Percentiles rank a stretch among this genome's conserved stretches.
Conservation (phyloP, 1,284 basidiomycete genomes). For the Ceratobasidium sp. region DNA sequence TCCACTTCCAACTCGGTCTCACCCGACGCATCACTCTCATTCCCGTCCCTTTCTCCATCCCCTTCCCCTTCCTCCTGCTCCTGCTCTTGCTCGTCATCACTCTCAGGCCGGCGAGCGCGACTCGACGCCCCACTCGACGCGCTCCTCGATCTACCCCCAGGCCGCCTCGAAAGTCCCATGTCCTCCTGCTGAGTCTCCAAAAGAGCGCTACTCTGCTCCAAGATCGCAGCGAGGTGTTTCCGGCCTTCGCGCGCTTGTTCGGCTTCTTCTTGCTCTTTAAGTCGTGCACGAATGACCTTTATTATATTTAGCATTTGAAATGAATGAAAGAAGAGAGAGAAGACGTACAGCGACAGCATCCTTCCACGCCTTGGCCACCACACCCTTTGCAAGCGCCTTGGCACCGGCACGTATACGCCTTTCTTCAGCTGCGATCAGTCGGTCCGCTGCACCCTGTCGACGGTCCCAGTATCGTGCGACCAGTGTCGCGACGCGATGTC, state of each 20-base stretch:
- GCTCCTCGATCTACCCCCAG: conserved; percentile 51
- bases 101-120: conserved; percentile 49
- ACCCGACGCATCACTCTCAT: conserved; percentile 51
- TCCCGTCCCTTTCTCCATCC: conserved; percentile 56
- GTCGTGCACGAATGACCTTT: conserved; percentile 80
- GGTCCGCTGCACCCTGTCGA: conserved; percentile 31
- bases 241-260: conserved; percentile 79
- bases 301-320: conserved; percentile 1
- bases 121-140: conserved; percentile 48
- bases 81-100: conserved; percentile 51
- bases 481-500: conserved; percentile 29
- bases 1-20: conserved; percentile 50
- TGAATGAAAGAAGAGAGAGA: neutral
- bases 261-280: conserved; percentile 67
- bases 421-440: conserved; percentile 31
- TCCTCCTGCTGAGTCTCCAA: conserved; percentile 86
- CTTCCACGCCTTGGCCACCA: conserved; percentile 84
- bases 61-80: conserved; percentile 54
- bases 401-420: conserved; percentile 21
- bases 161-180: conserved; percentile 60
- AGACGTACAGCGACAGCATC: conserved; percentile 85
- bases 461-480: conserved; percentile 40
- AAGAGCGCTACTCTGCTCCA: conserved; percentile 90
- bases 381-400: conserved; percentile 61
- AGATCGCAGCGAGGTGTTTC: conserved; percentile 89